Conservation (phyloP, 169 alveolate genomes). For the Besnoitia besnoiti region DNA sequence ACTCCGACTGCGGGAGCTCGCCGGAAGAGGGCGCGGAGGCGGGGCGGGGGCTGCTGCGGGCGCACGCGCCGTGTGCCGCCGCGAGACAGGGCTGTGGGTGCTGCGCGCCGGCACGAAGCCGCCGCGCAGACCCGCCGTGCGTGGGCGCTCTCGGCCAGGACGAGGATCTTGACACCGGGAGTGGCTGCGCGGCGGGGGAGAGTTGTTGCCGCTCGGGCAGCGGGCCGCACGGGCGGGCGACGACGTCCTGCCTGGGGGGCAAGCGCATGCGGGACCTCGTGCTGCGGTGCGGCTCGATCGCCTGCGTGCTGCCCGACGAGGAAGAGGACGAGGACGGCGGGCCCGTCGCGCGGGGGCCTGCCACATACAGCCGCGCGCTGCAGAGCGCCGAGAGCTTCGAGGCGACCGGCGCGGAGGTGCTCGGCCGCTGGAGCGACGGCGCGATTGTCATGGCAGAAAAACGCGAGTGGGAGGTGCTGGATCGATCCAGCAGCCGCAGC, state of each 20-base stretch:
- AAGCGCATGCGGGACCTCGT: not conserved
- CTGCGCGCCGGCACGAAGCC: not conserved
- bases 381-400: not conserved
- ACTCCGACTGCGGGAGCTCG: no score
- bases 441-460: not conserved
- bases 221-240: not conserved
- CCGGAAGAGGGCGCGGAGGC: no score
- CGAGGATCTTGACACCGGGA: not conserved
- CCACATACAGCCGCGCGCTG: not conserved
- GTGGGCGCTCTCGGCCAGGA: not conserved
- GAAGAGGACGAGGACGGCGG: slow-evolving; percentile 32
- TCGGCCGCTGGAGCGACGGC: not conserved
- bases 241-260: slow-evolving; percentile 32
- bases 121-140: not conserved
- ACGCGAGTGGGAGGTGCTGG: not conserved
- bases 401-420: not conserved
- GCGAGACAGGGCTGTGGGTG: not conserved
- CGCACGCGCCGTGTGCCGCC: no score
- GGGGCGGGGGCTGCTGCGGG: no score
- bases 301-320: slow-evolving; percentile 49
- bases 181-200: not conserved
- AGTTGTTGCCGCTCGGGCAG: not conserved
- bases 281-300: slow-evolving; percentile 39
- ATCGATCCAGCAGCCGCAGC: not conserved
- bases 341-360: not conserved